These are phyloP conservation scores for Inga leiocalycina DNA, from an alignment of 306 rosid genomes.

Conservation along the genomic window DNA sequence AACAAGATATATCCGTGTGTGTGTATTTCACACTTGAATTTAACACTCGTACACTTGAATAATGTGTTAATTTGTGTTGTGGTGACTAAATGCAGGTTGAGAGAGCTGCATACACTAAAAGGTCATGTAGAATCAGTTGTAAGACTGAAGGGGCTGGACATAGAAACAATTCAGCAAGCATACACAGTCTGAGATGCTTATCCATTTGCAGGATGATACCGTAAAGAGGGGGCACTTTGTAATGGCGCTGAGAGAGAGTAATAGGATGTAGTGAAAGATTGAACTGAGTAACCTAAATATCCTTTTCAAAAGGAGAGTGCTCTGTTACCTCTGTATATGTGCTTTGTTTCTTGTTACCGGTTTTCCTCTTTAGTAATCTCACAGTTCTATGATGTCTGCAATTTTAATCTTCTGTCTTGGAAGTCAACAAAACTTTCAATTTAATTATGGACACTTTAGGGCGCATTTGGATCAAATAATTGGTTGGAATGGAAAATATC, in stretches of 20 bases:
- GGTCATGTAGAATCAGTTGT: slow-evolving; percentile 93
- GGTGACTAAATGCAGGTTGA: slow-evolving; percentile 47
- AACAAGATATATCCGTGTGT: neutral
- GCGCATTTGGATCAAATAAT: no score
- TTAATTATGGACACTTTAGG: no score
- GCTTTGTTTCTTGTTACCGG: neutral
- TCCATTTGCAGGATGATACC: slow-evolving; percentile 33
- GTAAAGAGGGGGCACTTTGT: slow-evolving; percentile 33
- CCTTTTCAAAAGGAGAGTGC: slow-evolving; percentile 34
- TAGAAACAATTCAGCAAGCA: slow-evolving; percentile 86
- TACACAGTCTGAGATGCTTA: slow-evolving; percentile 65
- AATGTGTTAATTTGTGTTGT: slow-evolving; percentile 7
- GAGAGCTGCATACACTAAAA: slow-evolving; percentile 77
- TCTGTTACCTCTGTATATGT: slow-evolving; percentile 20
- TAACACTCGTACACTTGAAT: neutral
- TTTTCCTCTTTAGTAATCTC: neutral
- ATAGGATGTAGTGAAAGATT: slow-evolving; percentile 33
- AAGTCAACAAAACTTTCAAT: no score
- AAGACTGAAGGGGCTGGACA: slow-evolving; percentile 81
- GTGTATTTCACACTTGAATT: neutral
- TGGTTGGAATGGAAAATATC: no score
- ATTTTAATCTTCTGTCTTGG: neutral
- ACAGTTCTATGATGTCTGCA: neutral
- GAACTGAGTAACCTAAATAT: slow-evolving; percentile 31
- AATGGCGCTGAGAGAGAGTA: slow-evolving; percentile 36